These are phyloP conservation scores for Hibiscus tridactylites DNA, from an alignment of 345 rosid species.

Conservation along the genomic window DNA sequence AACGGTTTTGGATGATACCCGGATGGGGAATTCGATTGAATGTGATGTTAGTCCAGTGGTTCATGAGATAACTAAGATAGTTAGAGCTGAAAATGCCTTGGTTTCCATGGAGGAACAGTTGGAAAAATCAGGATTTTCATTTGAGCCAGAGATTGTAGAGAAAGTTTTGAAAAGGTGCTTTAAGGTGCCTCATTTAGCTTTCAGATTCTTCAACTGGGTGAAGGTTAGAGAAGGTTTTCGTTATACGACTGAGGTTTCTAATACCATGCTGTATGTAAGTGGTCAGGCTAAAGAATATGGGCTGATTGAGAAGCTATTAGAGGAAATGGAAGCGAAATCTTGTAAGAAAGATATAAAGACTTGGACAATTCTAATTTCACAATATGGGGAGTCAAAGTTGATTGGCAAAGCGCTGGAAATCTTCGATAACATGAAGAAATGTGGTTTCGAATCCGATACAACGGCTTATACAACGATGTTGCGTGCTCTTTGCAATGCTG, in stretches of 20 bases:
- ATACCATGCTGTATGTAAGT: constrained; percentile 50
- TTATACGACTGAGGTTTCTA: constrained; percentile 41
- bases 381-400: constrained; percentile 55
- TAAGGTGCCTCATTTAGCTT: constrained; percentile 67
- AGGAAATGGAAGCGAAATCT: constrained; percentile 53
- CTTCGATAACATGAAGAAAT: constrained; percentile 58
- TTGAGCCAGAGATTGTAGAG: constrained; percentile 54
- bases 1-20: constrained; percentile 10
- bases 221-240: constrained; percentile 39
- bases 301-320: constrained; percentile 40
- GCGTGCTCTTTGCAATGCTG: constrained; percentile 42
- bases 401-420: constrained; percentile 47
- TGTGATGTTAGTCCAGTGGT: constrained; percentile 46
- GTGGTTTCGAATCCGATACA: constrained; percentile 47
- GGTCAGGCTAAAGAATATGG: constrained; percentile 52
- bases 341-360: constrained; percentile 54
- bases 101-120: constrained; percentile 60
- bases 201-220: constrained; percentile 70
- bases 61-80: constrained; percentile 40
- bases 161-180: constrained; percentile 73
- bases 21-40: constrained; percentile 10
- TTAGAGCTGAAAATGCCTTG: constrained; percentile 31
- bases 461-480: constrained; percentile 39
- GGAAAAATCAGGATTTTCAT: constrained; percentile 30
- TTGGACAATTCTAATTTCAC: constrained; percentile 59